Conservation (phyloP, 2,329 filamentous ascomycete genomes). For the Diplodia scrobiculata region DNA sequence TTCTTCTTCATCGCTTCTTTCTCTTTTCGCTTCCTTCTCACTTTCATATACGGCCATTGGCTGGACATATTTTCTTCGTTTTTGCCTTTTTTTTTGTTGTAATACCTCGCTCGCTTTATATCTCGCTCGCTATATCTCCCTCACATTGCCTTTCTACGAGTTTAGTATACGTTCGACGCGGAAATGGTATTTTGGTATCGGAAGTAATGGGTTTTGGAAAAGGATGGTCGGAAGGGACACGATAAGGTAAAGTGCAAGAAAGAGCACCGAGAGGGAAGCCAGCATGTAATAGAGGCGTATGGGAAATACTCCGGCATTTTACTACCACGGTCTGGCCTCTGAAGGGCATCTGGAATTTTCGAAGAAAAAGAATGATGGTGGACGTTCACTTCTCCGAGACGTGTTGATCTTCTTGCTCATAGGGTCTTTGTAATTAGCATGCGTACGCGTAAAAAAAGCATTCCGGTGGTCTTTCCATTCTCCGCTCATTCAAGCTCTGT, state of each 20-base stretch:
- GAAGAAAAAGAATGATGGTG: not conserved
- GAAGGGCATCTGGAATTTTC: not conserved
- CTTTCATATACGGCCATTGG: not conserved
- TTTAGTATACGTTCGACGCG: not conserved
- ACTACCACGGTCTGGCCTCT: not conserved
- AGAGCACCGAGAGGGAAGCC: not conserved
- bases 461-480: not conserved
- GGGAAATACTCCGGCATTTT: not conserved
- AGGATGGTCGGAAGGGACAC: not conserved
- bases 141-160: not conserved
- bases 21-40: not conserved
- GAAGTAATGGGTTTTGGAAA: not conserved
- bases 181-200: not conserved
- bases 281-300: conserved; percentile 1
- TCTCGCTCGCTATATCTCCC: not conserved
- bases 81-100: not conserved
- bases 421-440: not conserved
- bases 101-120: not conserved
- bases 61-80: not conserved
- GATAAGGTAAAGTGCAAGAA: not conserved
- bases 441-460: not conserved
- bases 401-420: not conserved
- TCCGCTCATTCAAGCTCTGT: not conserved
- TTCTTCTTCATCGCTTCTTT: not conserved
- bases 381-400: not conserved